A percentile compares a stretch with the other conserved stretches of the same genome.
phyloP scores from a whole-genome alignment of 2,329 filamentous ascomycete genomes.

The Penicillium verrucosum region DNA sequence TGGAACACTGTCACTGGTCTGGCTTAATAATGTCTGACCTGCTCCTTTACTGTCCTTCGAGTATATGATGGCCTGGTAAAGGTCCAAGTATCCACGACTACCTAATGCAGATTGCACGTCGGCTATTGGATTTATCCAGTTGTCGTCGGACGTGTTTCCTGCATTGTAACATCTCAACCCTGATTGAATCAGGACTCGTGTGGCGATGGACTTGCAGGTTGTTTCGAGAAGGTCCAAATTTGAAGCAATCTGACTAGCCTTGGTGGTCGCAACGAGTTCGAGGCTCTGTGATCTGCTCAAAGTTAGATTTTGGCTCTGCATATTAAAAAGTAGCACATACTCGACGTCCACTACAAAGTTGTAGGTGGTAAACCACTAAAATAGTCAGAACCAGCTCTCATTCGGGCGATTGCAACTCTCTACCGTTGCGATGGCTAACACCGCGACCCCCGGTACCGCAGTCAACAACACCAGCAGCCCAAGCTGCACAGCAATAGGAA shows the following conservation, averaged over 20 bases:
- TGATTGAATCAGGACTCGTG: constrained; percentile 55
- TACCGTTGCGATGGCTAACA: constrained; percentile 67
- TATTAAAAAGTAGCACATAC: constrained; percentile 24
- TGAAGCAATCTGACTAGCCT: constrained; percentile 75
- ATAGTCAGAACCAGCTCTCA: background rate
- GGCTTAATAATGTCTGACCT: constrained; percentile 59
- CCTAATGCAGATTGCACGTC: constrained; percentile 70
- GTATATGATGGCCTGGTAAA: constrained; percentile 70
- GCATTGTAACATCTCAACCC: constrained; percentile 51
- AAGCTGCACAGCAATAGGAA: constrained; percentile 85
- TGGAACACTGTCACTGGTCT: constrained; percentile 53
- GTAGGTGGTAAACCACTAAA: constrained; percentile 58
- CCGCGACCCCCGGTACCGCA: constrained; percentile 69
- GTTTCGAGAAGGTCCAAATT: constrained; percentile 77
- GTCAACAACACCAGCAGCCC: constrained; percentile 73
- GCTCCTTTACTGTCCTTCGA: constrained; percentile 63
- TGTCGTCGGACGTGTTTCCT: constrained; percentile 52
- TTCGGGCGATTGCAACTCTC: constrained; percentile 1
- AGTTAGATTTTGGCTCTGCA: constrained; percentile 4
- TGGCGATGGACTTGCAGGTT: constrained; percentile 68
- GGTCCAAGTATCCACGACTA: constrained; percentile 53
- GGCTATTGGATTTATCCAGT: constrained; percentile 59
- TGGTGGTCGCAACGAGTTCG: constrained; percentile 76
- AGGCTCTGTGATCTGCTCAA: constrained; percentile 56
- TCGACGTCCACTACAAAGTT: constrained; percentile 58